These are phyloP conservation scores for Gigaspora rosea DNA, from an alignment of 192 early-diverging fungal genomes.

Conservation along the genomic window DNA sequence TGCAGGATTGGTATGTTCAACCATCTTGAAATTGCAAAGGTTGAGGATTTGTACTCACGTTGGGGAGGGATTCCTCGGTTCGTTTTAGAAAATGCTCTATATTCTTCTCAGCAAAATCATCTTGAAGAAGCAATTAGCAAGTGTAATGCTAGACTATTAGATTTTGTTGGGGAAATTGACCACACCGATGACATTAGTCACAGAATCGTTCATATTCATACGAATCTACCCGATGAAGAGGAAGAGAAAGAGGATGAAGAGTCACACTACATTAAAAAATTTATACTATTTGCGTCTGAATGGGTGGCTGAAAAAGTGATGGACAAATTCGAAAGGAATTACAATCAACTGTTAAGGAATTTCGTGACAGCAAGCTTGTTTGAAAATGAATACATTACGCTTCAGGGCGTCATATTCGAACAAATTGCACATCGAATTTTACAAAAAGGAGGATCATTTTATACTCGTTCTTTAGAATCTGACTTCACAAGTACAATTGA, in stretches of 20 bases:
- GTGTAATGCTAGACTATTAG: constrained; percentile 14
- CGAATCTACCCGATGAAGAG: background rate
- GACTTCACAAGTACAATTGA: background rate
- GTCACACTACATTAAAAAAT: background rate
- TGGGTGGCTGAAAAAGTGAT: background rate
- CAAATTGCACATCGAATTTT: constrained; percentile 22
- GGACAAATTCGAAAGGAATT: background rate
- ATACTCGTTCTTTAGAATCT: constrained; percentile 18
- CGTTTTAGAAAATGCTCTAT: background rate
- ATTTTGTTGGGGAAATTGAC: constrained; percentile 15
- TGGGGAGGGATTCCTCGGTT: constrained; percentile 21
- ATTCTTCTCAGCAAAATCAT: background rate
- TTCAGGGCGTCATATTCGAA: constrained; percentile 9
- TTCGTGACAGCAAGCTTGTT: background rate
- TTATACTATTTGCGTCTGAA: constrained; percentile 26
- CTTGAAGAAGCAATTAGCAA: constrained; percentile 22
- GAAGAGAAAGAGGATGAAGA: constrained; percentile 3
- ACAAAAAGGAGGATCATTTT: background rate
- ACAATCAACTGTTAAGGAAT: background rate
- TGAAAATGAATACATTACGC: background rate
- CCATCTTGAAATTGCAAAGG: background rate
- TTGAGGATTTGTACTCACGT: background rate
- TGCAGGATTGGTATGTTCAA: constrained; percentile 14
- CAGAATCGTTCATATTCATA: constrained; percentile 24
- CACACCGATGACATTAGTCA: background rate